A percentile compares a stretch with the other conserved stretches of the same genome.
Evolutionary conservation across 768 basidiomycete genomes (phyloP).

Genomic region (Rhodosporidiobolus odoratus): DNA sequence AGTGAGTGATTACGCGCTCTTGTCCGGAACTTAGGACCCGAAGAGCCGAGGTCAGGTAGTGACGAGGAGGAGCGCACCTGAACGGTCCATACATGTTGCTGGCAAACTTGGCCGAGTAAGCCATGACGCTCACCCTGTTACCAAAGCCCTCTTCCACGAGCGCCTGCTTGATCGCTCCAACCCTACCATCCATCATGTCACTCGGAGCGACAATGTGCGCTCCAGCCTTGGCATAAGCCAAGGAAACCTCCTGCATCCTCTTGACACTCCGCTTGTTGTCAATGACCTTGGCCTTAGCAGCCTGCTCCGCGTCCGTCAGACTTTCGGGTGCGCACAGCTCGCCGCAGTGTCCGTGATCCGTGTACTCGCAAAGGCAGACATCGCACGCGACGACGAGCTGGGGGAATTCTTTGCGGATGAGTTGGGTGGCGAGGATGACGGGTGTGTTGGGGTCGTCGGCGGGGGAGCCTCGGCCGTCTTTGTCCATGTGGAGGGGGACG

Average conservation of each 20-base stretch:
- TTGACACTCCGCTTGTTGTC: conserved; percentile 68
- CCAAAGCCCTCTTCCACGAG: conserved; percentile 77
- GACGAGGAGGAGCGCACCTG: conserved; percentile 54
- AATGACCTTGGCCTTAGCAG: conserved; percentile 54
- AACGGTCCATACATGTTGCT: conserved; percentile 94
- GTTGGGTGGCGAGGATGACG: conserved; percentile 85
- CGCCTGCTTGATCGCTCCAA: conserved; percentile 77
- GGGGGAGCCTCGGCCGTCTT: conserved; percentile 74
- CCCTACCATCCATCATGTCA: conserved; percentile 97
- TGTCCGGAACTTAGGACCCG: no score
- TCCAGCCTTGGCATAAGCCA: conserved; percentile 88
- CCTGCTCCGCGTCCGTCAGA: conserved; percentile 50
- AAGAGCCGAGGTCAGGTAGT: not conserved
- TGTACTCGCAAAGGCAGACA: conserved; percentile 99
- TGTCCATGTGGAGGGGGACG: conserved; percentile 71
- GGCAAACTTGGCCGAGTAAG: conserved; percentile 96
- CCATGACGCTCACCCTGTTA: conserved; percentile 88
- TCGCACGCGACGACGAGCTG: conserved; percentile 82
- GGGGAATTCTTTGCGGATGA: conserved; percentile 71
- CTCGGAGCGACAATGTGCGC: conserved; percentile 97
- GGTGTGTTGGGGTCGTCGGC: conserved; percentile 87
- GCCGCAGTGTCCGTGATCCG: conserved; percentile 95
- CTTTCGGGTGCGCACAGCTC: conserved; percentile 50
- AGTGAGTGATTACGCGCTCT: not conserved
- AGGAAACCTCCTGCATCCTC: conserved; percentile 87